Evolutionary conservation across 2,329 filamentous ascomycete genomes (phyloP).

Genomic region (Phaeosphaeriaceae sp.): DNA sequence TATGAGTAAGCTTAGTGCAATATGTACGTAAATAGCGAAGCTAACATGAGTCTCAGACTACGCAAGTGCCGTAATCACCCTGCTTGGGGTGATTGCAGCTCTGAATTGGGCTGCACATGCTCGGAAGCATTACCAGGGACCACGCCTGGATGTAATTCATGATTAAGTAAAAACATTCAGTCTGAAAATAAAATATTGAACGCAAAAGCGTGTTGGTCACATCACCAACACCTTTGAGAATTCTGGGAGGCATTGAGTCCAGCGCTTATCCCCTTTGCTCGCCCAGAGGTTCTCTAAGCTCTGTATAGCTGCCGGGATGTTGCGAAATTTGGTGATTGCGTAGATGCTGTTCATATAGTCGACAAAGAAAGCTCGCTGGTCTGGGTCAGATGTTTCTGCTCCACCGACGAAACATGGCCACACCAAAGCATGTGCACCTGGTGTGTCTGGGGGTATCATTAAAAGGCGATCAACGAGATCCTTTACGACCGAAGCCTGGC

Average conservation of each 20-base stretch:
- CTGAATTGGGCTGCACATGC: conserved; percentile 21
- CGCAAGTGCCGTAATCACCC: conserved; percentile 19
- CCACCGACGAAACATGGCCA: conserved; percentile 30
- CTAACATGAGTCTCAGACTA: conserved; percentile 13
- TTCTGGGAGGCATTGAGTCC: conserved; percentile 15
- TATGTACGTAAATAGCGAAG: background rate
- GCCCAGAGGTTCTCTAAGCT: conserved; percentile 21
- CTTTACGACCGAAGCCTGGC: conserved; percentile 10
- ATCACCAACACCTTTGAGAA: conserved; percentile 23
- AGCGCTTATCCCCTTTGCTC: conserved; percentile 8
- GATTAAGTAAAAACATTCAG: background rate
- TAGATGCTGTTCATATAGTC: conserved; percentile 21
- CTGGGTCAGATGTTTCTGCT: conserved; percentile 17
- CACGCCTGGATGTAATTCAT: conserved; percentile 10
- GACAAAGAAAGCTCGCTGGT: conserved; percentile 20
- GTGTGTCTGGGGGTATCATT: conserved; percentile 11
- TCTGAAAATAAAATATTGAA: background rate
- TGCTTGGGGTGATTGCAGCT: conserved; percentile 18
- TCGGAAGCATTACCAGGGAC: conserved; percentile 18
- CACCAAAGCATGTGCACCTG: conserved; percentile 24
- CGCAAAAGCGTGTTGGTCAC: conserved; percentile 8
- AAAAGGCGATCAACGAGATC: conserved; percentile 15
- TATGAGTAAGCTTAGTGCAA: conserved; percentile 33
- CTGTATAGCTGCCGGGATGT: conserved; percentile 22
- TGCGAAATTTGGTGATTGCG: conserved; percentile 21